Evolutionary conservation across 139 green algal species (phyloP).

Genomic region (Pedinophyceae sp.): DNA sequence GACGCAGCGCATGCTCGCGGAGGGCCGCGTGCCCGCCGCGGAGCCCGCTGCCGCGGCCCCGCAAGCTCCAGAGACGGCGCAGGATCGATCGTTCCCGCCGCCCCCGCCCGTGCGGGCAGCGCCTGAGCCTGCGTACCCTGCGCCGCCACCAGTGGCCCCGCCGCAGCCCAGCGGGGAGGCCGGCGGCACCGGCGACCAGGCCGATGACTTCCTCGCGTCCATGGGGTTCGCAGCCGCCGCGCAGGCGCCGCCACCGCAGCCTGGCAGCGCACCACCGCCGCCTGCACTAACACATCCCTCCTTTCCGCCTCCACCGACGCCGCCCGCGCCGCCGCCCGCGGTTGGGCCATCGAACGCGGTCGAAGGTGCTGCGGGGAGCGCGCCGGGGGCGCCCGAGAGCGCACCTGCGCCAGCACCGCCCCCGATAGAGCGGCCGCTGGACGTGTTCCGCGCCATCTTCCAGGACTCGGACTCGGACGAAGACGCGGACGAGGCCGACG

Average conservation of each 20-base stretch:
- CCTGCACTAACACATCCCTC: no score
- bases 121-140: background rate
- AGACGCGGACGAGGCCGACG: background rate
- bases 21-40: background rate
- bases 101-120: background rate
- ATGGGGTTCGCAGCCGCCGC: no score
- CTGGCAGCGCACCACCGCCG: no score
- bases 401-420: background rate
- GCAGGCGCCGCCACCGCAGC: no score
- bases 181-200: no score
- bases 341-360: background rate
- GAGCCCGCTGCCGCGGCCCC: background rate
- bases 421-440: background rate
- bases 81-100: no score
- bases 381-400: no score
- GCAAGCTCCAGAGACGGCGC: no score
- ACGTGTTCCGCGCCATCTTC: background rate
- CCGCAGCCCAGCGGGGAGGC: background rate
- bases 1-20: background rate
- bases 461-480: background rate
- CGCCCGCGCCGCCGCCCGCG: no score
- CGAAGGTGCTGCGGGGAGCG: background rate
- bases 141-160: background rate
- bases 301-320: background rate
- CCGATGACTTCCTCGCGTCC: no score